These are phyloP conservation scores for Entophlyctis luteolus DNA, from an alignment of 192 early-diverging fungal species.

Conservation along the genomic window DNA sequence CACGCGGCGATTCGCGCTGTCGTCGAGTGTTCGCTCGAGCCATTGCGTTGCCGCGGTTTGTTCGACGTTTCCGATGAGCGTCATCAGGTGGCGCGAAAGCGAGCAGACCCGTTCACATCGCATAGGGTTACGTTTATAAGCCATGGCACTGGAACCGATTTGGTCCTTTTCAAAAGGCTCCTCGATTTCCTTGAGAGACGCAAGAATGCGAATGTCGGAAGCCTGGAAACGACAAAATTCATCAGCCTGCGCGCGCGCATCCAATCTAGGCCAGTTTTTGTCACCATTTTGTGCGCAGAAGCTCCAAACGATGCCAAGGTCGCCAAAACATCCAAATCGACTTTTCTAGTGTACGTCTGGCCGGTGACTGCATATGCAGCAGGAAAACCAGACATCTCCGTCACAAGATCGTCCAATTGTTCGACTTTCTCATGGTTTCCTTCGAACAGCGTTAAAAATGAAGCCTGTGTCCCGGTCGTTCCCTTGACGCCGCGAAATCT, in stretches of 20 bases:
- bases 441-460: constrained; percentile 91
- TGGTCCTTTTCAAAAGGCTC: constrained; percentile 99
- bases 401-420: constrained; percentile 83
- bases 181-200: constrained; percentile 96
- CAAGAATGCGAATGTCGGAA: constrained; percentile 91
- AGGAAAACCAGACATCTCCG: constrained; percentile 80
- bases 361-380: constrained; percentile 87
- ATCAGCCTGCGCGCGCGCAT: neutral
- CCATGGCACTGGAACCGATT: constrained; percentile 97
- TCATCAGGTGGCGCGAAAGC: constrained; percentile 90
- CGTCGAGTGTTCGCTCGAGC: constrained; percentile 97
- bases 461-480: constrained; percentile 97
- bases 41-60: constrained; percentile 91
- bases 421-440: constrained; percentile 93
- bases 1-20: constrained; percentile 93
- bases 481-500: constrained; percentile 96
- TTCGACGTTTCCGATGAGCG: constrained; percentile 78
- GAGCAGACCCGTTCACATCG: constrained; percentile 95
- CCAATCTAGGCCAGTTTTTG: neutral
- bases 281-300: constrained; percentile 84
- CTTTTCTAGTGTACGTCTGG: constrained; percentile 97
- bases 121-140: constrained; percentile 99
- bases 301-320: constrained; percentile 89
- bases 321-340: constrained; percentile 87
- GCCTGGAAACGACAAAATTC: constrained; percentile 44